These are phyloP conservation scores for Lactarius trivialis DNA, from an alignment of 768 basidiomycete species.

Conservation along the genomic window DNA sequence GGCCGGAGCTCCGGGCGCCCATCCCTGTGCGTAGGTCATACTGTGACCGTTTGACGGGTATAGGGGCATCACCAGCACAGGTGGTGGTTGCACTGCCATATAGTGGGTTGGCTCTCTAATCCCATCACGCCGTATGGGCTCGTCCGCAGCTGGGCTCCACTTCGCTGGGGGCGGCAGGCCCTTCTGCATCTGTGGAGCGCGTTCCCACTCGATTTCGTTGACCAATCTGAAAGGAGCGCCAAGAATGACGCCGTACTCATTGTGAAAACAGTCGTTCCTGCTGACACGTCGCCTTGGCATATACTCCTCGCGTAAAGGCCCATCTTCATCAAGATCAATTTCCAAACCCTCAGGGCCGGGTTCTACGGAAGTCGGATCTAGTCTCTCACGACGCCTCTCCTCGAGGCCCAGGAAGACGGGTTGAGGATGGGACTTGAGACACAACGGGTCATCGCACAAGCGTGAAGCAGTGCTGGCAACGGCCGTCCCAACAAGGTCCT, in stretches of 20 bases:
- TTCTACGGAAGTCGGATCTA: constrained; percentile 38
- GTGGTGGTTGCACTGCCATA: constrained; percentile 53
- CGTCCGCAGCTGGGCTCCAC: constrained; percentile 79
- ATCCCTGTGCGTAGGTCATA: constrained; percentile 10
- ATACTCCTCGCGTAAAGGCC: constrained; percentile 76
- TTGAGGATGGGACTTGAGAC: constrained; percentile 37
- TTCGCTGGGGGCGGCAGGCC: constrained; percentile 64
- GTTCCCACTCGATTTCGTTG: constrained; percentile 21
- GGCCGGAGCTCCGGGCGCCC: constrained; percentile 10
- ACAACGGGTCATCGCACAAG: constrained; percentile 17
- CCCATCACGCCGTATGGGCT: constrained; percentile 55
- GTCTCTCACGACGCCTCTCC: constrained; percentile 49
- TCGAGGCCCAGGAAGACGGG: constrained; percentile 72
- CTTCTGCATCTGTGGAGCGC: constrained; percentile 27
- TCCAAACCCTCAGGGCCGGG: constrained; percentile 44
- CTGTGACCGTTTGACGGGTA: constrained; percentile 27
- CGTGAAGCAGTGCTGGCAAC: constrained; percentile 22
- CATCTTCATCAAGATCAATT: constrained; percentile 79
- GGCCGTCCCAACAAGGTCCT: constrained; percentile 57
- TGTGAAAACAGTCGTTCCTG: constrained; percentile 28
- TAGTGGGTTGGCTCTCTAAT: constrained; percentile 52
- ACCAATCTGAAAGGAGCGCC: constrained; percentile 6
- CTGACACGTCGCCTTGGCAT: constrained; percentile 61
- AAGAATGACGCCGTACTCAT: constrained; percentile 8
- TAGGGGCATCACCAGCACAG: constrained; percentile 28